Evolutionary conservation across 164 flowering plant genomes (phyloP).

Genomic region (Brasenia schreberi): DNA sequence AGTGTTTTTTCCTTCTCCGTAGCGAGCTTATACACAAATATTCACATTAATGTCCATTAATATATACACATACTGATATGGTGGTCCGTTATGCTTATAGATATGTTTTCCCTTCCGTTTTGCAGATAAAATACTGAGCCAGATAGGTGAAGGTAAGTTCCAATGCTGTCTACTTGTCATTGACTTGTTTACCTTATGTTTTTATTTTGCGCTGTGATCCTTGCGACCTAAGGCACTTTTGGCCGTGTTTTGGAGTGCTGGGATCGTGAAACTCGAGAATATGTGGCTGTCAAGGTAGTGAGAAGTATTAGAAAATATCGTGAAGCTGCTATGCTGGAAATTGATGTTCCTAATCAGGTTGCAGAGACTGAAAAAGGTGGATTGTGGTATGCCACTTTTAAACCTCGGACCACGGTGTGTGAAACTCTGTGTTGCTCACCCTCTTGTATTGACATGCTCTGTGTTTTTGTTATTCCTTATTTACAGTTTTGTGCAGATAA

Average conservation of each 20-base stretch:
- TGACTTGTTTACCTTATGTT: conserved; percentile 30
- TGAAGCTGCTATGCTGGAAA: conserved; percentile 84
- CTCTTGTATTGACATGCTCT: not conserved
- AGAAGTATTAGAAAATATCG: conserved; percentile 69
- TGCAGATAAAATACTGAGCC: conserved; percentile 82
- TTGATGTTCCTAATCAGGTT: conserved; percentile 64
- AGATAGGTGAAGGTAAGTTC: conserved; percentile 98
- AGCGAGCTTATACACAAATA: not conserved
- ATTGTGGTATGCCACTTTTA: conserved; percentile 32
- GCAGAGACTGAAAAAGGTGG: conserved; percentile 37
- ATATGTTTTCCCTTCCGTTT: not conserved
- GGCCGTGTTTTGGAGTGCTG: conserved; percentile 96
- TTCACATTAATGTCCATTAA: not conserved
- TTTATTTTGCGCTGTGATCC: conserved; percentile 37
- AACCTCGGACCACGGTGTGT: not conserved
- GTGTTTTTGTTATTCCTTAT: conserved; percentile 2
- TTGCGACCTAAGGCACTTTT: conserved; percentile 74
- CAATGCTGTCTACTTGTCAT: conserved; percentile 22
- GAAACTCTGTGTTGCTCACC: not conserved
- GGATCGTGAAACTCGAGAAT: conserved; percentile 58
- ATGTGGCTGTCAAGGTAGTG: conserved; percentile 76
- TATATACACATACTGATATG: not conserved
- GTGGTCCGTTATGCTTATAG: not conserved
- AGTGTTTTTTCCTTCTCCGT: not conserved
- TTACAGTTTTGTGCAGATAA: conserved; percentile 83